Conservation (phyloP, 108 stramenopile genomes). For the Phaeodactylum tricornutum region DNA sequence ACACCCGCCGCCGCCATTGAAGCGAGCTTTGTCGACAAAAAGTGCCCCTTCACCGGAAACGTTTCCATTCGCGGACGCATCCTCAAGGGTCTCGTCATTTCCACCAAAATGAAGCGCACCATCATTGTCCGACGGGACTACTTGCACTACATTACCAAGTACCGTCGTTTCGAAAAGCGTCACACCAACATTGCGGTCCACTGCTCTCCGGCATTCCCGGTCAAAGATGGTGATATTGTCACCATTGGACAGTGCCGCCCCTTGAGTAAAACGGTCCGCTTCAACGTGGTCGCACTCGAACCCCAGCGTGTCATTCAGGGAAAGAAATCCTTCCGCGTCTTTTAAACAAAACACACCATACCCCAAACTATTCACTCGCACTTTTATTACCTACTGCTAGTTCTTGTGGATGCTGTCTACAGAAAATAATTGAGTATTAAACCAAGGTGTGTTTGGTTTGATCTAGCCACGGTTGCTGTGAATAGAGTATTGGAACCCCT, state of each 20-base stretch:
- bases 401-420: too few relatives aligned
- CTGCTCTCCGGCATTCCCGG: slow-evolving; percentile 95
- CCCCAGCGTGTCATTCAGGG: slow-evolving; percentile 59
- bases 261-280: slow-evolving; percentile 97
- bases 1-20: slow-evolving; percentile 94
- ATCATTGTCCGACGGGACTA: slow-evolving; percentile 99
- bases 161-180: slow-evolving; percentile 99
- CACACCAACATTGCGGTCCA: slow-evolving; percentile 99
- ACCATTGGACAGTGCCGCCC: slow-evolving; percentile 99
- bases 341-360: slow-evolving; percentile 34
- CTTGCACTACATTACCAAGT: slow-evolving; percentile 98
- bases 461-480: too few relatives aligned
- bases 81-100: slow-evolving; percentile 95
- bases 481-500: too few relatives aligned
- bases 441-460: too few relatives aligned
- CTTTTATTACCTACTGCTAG: too few relatives aligned
- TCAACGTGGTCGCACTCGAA: slow-evolving; percentile 88
- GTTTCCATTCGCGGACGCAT: slow-evolving; percentile 98
- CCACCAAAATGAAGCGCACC: slow-evolving; percentile 99
- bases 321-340: slow-evolving; percentile 88
- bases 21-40: slow-evolving; percentile 99
- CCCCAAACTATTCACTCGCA: not conserved
- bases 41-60: slow-evolving; percentile 99
- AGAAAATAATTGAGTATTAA: too few relatives aligned
- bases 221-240: slow-evolving; percentile 99